Percentiles rank a stretch among this genome's conserved stretches.
phyloP scores from a whole-genome alignment of 495 filamentous ascomycete genomes.

The Talaromyces stipitatus region DNA sequence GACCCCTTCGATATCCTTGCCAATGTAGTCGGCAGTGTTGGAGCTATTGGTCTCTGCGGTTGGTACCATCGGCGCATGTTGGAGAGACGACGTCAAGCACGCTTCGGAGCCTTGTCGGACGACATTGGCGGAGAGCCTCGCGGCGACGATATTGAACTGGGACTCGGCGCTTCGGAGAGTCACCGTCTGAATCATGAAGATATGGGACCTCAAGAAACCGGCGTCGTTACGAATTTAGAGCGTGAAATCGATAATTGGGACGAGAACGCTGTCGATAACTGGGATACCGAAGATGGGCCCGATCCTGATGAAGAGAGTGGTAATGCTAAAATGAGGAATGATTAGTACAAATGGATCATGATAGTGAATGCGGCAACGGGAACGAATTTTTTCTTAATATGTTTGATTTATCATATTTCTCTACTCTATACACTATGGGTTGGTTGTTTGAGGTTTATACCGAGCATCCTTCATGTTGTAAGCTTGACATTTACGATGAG shows the following conservation, averaged over 20 bases:
- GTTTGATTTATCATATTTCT: background rate
- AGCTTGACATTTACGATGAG: background rate
- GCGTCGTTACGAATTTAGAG: slow-evolving; percentile 46
- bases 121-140: slow-evolving; percentile 24
- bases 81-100: slow-evolving; percentile 71
- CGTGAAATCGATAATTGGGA: slow-evolving; percentile 80
- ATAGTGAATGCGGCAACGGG: background rate
- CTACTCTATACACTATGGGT: background rate
- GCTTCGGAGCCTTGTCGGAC: slow-evolving; percentile 58
- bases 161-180: slow-evolving; percentile 41
- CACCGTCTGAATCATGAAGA: slow-evolving; percentile 51
- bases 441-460: no score
- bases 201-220: slow-evolving; percentile 50
- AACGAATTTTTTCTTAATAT: background rate
- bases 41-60: slow-evolving; percentile 62
- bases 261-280: slow-evolving; percentile 67
- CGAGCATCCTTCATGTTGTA: background rate
- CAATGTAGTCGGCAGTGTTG: slow-evolving; percentile 73
- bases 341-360: background rate
- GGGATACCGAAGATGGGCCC: slow-evolving; percentile 56
- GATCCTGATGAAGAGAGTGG: slow-evolving; percentile 1
- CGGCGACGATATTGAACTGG: slow-evolving; percentile 47
- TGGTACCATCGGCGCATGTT: slow-evolving; percentile 97
- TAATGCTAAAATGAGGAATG: slow-evolving; percentile 5
- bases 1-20: slow-evolving; percentile 81